Evolutionary conservation across 2,329 filamentous ascomycete genomes (phyloP).

Genomic region (Stemphylium vesicarium): DNA sequence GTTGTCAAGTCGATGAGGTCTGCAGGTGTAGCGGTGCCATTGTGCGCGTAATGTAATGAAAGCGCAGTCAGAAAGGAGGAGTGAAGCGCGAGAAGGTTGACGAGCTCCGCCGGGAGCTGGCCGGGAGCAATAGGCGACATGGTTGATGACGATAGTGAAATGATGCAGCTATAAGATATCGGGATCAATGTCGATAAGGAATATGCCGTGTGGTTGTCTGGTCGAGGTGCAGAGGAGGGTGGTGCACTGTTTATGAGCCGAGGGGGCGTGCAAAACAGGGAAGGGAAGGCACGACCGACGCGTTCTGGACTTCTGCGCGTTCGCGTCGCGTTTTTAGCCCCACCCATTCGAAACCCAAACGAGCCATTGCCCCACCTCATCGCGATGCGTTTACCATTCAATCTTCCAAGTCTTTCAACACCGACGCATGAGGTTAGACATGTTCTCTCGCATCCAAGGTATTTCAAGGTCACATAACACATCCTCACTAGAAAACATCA

Average conservation of each 20-base stretch:
- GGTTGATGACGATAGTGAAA: constrained; percentile 25
- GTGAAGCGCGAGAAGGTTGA: constrained; percentile 54
- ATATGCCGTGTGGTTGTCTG: constrained; percentile 20
- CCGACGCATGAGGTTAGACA: background rate
- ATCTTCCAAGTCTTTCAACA: background rate
- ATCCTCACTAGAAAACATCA: background rate
- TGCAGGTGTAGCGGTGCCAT: constrained; percentile 54
- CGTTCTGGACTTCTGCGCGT: constrained; percentile 30
- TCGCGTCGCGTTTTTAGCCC: constrained; percentile 31
- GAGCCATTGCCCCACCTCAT: constrained; percentile 13
- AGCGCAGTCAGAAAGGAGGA: constrained; percentile 58
- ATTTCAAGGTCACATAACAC: background rate
- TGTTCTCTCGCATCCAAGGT: too few relatives aligned
- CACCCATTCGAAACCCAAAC: constrained; percentile 30
- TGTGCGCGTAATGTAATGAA: constrained; percentile 58
- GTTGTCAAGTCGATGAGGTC: constrained; percentile 50
- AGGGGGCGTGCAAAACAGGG: constrained; percentile 35
- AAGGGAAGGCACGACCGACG: constrained; percentile 31
- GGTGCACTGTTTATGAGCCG: constrained; percentile 33
- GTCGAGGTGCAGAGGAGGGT: constrained; percentile 14
- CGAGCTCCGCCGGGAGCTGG: constrained; percentile 51
- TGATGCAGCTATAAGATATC: constrained; percentile 28
- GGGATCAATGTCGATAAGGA: constrained; percentile 26
- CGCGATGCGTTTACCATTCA: constrained; percentile 9
- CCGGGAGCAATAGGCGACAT: constrained; percentile 42